phyloP scores from a whole-genome alignment of 2,329 filamentous ascomycete species.

The Ceratocystis ficicola region DNA sequence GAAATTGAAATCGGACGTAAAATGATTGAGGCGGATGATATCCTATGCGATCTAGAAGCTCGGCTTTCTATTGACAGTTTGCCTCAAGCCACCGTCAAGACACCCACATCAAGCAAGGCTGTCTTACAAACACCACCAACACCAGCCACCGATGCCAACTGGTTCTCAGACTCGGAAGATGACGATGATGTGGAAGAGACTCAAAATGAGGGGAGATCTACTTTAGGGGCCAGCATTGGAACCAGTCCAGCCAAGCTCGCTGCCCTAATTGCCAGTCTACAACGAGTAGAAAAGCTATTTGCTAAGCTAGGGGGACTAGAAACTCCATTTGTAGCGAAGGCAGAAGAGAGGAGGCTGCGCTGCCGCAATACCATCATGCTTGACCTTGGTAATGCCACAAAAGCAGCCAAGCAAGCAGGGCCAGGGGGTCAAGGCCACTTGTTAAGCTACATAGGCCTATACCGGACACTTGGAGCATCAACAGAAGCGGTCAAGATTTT shows the following conservation, averaged over 20 bases:
- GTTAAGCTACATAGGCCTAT: slow-evolving; percentile 42
- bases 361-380: slow-evolving; percentile 47
- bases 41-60: slow-evolving; percentile 51
- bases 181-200: slow-evolving; percentile 27
- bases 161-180: slow-evolving; percentile 25
- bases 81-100: slow-evolving; percentile 24
- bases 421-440: slow-evolving; percentile 35
- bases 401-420: slow-evolving; percentile 36
- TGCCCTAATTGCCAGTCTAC: slow-evolving; percentile 34
- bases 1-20: slow-evolving; percentile 50
- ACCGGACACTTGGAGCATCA: slow-evolving; percentile 41
- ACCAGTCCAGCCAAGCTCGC: slow-evolving; percentile 28
- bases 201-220: slow-evolving; percentile 24
- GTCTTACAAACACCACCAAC: slow-evolving; percentile 23
- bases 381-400: slow-evolving; percentile 41
- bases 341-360: slow-evolving; percentile 39
- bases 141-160: slow-evolving; percentile 23
- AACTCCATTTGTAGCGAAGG: slow-evolving; percentile 39
- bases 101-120: slow-evolving; percentile 27
- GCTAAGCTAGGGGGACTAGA: slow-evolving; percentile 39
- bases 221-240: slow-evolving; percentile 23
- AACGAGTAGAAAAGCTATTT: slow-evolving; percentile 37
- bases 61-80: slow-evolving; percentile 43
- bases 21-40: slow-evolving; percentile 55
- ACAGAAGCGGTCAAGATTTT: slow-evolving; percentile 41